These are phyloP conservation scores for Erigeron canadensis DNA, from an alignment of 129 eudicot species.

Conservation along the genomic window DNA sequence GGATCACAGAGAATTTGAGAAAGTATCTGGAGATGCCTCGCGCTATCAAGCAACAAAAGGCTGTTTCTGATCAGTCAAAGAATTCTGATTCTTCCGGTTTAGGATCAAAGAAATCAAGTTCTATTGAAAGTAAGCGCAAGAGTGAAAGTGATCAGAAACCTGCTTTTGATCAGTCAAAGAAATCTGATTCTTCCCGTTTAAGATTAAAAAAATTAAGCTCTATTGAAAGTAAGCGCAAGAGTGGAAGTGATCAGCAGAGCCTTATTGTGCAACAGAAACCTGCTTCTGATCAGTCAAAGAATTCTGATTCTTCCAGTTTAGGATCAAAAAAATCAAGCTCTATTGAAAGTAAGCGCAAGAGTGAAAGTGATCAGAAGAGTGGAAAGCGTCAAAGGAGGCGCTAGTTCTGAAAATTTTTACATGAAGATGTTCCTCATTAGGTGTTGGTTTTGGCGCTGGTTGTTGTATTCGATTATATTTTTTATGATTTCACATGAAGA, in stretches of 20 bases:
- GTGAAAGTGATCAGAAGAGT: constrained; percentile 46
- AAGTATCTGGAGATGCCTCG: constrained; percentile 94
- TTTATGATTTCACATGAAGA: too few species aligned
- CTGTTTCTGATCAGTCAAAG: constrained; percentile 62
- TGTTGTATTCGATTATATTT: too few species aligned
- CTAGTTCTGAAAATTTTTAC: too few species aligned
- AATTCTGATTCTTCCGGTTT: too few species aligned
- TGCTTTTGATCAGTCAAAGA: too few species aligned
- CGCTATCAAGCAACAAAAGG: constrained; percentile 81
- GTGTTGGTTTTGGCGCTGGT: too few species aligned
- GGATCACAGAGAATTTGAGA: constrained; percentile 82
- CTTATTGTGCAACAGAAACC: constrained; percentile 89
- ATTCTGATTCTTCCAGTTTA: constrained; percentile 51
- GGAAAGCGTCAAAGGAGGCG: too few species aligned
- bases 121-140: constrained; percentile 35
- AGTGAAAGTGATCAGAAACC: constrained; percentile 50
- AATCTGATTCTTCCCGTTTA: constrained; percentile 51
- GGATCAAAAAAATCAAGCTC: constrained; percentile 39
- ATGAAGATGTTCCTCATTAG: too few species aligned
- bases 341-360: constrained; percentile 30
- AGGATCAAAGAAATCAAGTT: constrained; percentile 34
- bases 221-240: constrained; percentile 30
- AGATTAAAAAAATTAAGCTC: constrained; percentile 38
- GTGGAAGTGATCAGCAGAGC: constrained; percentile 53
- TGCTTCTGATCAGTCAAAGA: too few species aligned